A percentile compares a stretch with the other conserved stretches of the same genome.
phyloP scores from a whole-genome alignment of 1,284 basidiomycete genomes.

The Paramarasmius palmivorus region DNA sequence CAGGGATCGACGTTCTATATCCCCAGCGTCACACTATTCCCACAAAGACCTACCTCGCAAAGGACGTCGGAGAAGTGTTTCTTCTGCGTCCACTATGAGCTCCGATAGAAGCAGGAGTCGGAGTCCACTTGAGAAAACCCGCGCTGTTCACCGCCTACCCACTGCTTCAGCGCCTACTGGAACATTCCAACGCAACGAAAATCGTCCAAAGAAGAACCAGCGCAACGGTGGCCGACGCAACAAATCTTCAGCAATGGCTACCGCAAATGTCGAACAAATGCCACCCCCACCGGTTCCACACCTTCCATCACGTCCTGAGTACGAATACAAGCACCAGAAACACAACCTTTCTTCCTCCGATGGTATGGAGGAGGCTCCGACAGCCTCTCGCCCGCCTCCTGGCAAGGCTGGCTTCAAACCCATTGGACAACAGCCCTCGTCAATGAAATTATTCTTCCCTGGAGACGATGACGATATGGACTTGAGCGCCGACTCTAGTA shows the following conservation, averaged over 20 bases:
- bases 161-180: slow-evolving; percentile 19
- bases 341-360: neutral
- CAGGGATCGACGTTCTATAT: slow-evolving; percentile 23
- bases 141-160: slow-evolving; percentile 66
- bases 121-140: slow-evolving; percentile 49
- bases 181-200: slow-evolving; percentile 28
- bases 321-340: neutral
- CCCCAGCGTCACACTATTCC: slow-evolving; percentile 41
- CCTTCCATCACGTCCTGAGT: neutral
- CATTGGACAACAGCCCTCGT: slow-evolving; percentile 53
- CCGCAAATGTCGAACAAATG: slow-evolving; percentile 4
- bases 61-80: slow-evolving; percentile 43
- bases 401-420: slow-evolving; percentile 63
- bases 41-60: slow-evolving; percentile 23
- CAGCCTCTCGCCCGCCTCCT: slow-evolving; percentile 14
- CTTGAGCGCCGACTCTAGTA: slow-evolving; percentile 5
- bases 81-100: slow-evolving; percentile 50
- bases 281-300: slow-evolving; percentile 5
- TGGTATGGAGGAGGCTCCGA: neutral
- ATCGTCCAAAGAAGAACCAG: slow-evolving; percentile 2
- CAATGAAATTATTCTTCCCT: slow-evolving; percentile 73
- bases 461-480: slow-evolving; percentile 66
- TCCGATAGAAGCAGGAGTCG: slow-evolving; percentile 55
- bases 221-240: neutral
- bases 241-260: neutral